Evolutionary conservation across 139 green algal species (phyloP).

Genomic region (Chlorella sorokiniana): DNA sequence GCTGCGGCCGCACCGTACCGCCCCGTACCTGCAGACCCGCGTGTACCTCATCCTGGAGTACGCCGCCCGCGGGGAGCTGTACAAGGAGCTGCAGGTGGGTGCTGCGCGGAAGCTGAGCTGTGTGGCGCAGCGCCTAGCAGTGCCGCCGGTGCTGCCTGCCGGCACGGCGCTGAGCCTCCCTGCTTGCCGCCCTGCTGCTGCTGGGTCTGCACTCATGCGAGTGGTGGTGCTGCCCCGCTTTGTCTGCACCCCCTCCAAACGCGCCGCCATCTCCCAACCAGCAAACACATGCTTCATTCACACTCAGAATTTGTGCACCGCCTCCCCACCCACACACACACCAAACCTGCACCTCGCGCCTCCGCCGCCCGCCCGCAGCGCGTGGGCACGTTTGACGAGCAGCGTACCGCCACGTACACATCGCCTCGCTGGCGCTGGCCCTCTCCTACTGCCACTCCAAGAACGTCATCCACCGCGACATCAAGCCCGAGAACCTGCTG

Average conservation of each 20-base stretch:
- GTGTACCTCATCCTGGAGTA: slow-evolving; percentile 99
- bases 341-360: not conserved
- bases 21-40: too few relatives aligned
- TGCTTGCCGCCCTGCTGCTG: too few relatives aligned
- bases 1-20: too few relatives aligned
- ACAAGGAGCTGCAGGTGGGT: slow-evolving; percentile 86
- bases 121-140: not conserved
- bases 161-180: too few relatives aligned
- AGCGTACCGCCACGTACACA: slow-evolving; percentile 87
- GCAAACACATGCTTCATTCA: too few relatives aligned
- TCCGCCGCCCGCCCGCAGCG: slow-evolving; percentile 40
- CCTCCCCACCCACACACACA: not conserved
- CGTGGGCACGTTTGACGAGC: slow-evolving; percentile 82
- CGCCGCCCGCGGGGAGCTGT: slow-evolving; percentile 93
- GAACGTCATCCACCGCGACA: slow-evolving; percentile 99
- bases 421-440: slow-evolving; percentile 82
- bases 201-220: too few relatives aligned
- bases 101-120: not conserved
- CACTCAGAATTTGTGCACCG: too few relatives aligned
- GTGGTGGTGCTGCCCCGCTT: too few relatives aligned
- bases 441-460: slow-evolving; percentile 97
- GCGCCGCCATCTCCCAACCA: too few relatives aligned
- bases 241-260: too few relatives aligned
- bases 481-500: slow-evolving; percentile 99
- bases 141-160: not conserved